Base-by-base conservation (phyloP, 345 rosid species). In the Linum lewisii region DNA sequence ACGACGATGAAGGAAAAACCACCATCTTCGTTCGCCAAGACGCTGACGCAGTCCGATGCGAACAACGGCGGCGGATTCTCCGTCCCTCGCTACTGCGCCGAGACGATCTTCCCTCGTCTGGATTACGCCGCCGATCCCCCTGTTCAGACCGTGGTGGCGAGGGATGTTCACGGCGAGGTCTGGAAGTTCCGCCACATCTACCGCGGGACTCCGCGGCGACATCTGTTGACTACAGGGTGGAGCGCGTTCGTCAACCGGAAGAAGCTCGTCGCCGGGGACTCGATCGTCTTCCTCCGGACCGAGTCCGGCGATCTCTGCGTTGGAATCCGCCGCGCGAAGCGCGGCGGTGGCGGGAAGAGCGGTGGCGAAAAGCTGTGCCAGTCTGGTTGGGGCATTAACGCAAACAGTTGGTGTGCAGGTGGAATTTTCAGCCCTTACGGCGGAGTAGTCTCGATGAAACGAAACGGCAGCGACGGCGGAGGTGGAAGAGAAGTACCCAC, bases 191-290 rank as follows among this genome's bases (percentile, higher is more conserved):
- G 60, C 10, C 60, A 57, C 13, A 57, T 57, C 8, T 57, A 57
- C 22, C 26, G 60, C 20, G 60, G 60, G 21, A 57, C 60, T 57
- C 60, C 60, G 6, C 15, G 60, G 60, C 15, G 60, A 45, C 60
- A 57, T 57, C 36, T 57, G 21, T n/a, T 57, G 60, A 57, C 60
- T 20, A 57, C 60, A 6, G 60, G 60, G 19, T 57, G 60, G 60
- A 57, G 60, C 60, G 18, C 60, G 10, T 57, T 57, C n/a, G 60
- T 57, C 21, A 57, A 57, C 44, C 60, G 29, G 60, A 57, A 57
- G 60, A 57, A 29, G 21, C 21, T 57, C 8, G 60, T 57, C 14
- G 60, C 60, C 22, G 60, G 60, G n/a, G 60, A 57, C 44, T 26
- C 60, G 5, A 57, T 57, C n/a, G 60, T 57, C n/a, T 57, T 57